Evolutionary conservation across 208 protist genomes (phyloP).

Genomic region (Trypanosomatidae sp.): DNA sequence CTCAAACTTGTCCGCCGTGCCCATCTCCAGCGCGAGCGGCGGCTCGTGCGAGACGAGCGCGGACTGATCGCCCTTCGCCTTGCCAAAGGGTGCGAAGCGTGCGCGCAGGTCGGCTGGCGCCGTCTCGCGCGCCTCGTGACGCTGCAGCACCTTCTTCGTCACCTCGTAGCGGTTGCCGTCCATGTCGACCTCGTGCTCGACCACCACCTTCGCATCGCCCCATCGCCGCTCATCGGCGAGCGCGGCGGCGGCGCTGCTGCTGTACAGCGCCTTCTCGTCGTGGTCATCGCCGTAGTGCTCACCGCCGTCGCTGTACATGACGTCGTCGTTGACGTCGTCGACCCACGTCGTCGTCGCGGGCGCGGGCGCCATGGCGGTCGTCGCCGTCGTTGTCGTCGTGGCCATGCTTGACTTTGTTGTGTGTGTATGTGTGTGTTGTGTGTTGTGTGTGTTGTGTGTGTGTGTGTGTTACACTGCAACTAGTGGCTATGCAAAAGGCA

Average conservation of each 20-base stretch:
- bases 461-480: slow-evolving; percentile 1
- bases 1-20: slow-evolving; percentile 55
- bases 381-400: slow-evolving; percentile 33
- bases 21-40: slow-evolving; percentile 67
- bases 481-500: not conserved
- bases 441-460: not conserved
- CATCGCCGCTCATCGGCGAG: slow-evolving; percentile 20
- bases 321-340: slow-evolving; percentile 40
- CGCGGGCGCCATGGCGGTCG: slow-evolving; percentile 32
- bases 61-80: slow-evolving; percentile 16
- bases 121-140: slow-evolving; percentile 35
- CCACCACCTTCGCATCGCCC: slow-evolving; percentile 49
- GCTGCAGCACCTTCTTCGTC: slow-evolving; percentile 45
- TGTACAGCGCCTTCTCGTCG: slow-evolving; percentile 19
- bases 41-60: slow-evolving; percentile 38
- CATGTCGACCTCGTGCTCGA: slow-evolving; percentile 18
- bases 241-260: slow-evolving; percentile 3
- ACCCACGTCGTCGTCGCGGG: slow-evolving; percentile 28
- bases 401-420: not conserved
- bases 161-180: slow-evolving; percentile 50
- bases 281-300: slow-evolving; percentile 15
- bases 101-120: slow-evolving; percentile 38
- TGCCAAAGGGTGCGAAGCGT: slow-evolving; percentile 35
- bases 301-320: slow-evolving; percentile 11
- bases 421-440: not conserved